Percentiles rank a stretch among this genome's conserved stretches.
Evolutionary conservation across 768 basidiomycete genomes (phyloP).

Genomic region (Rhizopogon roseolus): DNA sequence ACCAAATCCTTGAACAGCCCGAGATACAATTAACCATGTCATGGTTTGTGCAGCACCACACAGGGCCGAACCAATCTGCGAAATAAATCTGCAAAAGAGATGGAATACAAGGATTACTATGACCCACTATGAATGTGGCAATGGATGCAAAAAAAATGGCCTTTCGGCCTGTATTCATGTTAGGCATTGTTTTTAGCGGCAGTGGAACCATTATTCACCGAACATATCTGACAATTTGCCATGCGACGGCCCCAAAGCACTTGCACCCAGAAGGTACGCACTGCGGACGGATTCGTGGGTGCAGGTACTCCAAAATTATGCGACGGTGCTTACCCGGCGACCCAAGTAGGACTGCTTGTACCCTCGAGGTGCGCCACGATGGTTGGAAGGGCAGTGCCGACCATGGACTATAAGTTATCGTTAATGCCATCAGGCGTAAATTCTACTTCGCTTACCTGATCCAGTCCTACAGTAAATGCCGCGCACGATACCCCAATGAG

Average conservation of each 20-base stretch:
- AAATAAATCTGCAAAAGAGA: background rate
- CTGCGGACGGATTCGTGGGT: slow-evolving; percentile 29
- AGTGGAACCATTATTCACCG: slow-evolving; percentile 17
- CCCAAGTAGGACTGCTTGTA: slow-evolving; percentile 65
- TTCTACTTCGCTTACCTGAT: slow-evolving; percentile 40
- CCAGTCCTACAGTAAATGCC: slow-evolving; percentile 43
- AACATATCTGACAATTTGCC: slow-evolving; percentile 70
- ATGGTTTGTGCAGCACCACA: slow-evolving; percentile 80
- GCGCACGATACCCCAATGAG: slow-evolving; percentile 26
- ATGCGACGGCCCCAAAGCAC: slow-evolving; percentile 65
- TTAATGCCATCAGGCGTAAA: background rate
- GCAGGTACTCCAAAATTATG: background rate
- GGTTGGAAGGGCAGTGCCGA: slow-evolving; percentile 73
- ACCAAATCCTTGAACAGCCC: slow-evolving; percentile 82
- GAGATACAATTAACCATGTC: slow-evolving; percentile 70
- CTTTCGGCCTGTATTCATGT: slow-evolving; percentile 47
- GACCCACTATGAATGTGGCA: slow-evolving; percentile 57
- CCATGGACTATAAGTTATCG: slow-evolving; percentile 43
- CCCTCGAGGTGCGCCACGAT: slow-evolving; percentile 65
- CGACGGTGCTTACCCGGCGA: slow-evolving; percentile 48
- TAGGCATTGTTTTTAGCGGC: background rate
- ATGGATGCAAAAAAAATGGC: slow-evolving; percentile 66
- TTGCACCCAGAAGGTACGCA: slow-evolving; percentile 69
- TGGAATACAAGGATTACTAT: background rate
- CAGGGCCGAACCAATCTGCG: slow-evolving; percentile 69